Conservation (phyloP, 1,139 yeast genomes). For the Yamadazyma spencermartinsiae region DNA sequence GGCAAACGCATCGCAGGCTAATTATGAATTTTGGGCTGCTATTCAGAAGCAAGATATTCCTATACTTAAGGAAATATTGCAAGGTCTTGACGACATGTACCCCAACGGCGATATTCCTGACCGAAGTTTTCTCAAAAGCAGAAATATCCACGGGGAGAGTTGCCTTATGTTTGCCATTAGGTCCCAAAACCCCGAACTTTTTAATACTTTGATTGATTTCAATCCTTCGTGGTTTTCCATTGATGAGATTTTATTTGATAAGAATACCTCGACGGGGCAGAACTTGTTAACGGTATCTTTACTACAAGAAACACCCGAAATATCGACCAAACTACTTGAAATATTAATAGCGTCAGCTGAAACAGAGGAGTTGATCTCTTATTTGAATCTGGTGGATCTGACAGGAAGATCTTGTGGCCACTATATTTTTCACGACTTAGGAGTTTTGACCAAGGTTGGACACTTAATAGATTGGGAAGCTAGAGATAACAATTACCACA, state of each 20-base stretch:
- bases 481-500: conserved; percentile 68
- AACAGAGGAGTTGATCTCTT: conserved; percentile 44
- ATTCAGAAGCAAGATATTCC: conserved; percentile 39
- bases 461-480: conserved; percentile 64
- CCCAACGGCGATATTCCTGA: conserved; percentile 28
- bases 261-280: conserved; percentile 47
- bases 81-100: conserved; percentile 16
- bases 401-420: conserved; percentile 70
- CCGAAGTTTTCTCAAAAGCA: conserved; percentile 48
- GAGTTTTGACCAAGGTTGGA: conserved; percentile 57
- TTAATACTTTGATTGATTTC: conserved; percentile 46
- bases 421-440: conserved; percentile 61
- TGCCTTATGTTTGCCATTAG: conserved; percentile 55
- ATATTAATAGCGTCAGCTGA: conserved; percentile 45
- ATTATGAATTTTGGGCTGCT: conserved; percentile 55
- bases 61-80: conserved; percentile 22
- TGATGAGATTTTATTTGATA: conserved; percentile 69
- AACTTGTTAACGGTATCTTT: conserved; percentile 65
- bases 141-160: conserved; percentile 69
- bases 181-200: conserved; percentile 41
- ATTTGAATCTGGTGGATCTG: conserved; percentile 52
- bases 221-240: conserved; percentile 52
- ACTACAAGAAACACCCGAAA: conserved; percentile 50
- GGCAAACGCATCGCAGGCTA: conserved; percentile 43
- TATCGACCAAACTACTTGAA: conserved; percentile 50